Base-by-base conservation (phyloP, 805 yeast species). In the Teunomyces cretensis region DNA sequence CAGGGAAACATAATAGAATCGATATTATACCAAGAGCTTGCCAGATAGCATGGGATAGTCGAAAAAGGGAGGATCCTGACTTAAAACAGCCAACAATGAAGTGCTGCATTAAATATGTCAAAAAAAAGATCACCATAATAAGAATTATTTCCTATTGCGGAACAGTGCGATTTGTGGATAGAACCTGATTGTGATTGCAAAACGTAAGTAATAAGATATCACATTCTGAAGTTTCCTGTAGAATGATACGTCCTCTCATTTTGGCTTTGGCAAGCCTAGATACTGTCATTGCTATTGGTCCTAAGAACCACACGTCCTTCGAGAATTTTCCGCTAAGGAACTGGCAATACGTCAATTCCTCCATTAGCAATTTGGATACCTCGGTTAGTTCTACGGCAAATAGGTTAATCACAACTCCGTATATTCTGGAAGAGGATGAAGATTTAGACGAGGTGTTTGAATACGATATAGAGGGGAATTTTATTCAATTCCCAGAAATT, bases 11-110 rank as follows among this genome's bases (percentile, higher is more conserved):
- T 45, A 19, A 32, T 48, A n/a, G 42, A 45, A 19, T 36, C 42
- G 17, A 35, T 48, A 12, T 19, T 45, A 9, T 28, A 19, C 33
- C 33, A 45, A 14, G 49, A 48, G 17, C 33, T 22, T 27, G 2
- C 6, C 15, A 6, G 14, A 19, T 17, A 17, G 37, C 22, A 19
- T 7, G 24, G 14, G 37, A 19, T 12, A 33, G 13, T 33, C 16
- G 37, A 26, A 26, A 26, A 26, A 11, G 28, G 28, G 8, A 26
- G 28, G 28, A 26, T 11, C 12, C 12, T 26, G 28, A 11, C 28
- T 11, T 11, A 26, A 26, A 26, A 26, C 28, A 26, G 28, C 12
- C 9, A 26, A 26, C 28, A 26, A 26, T 26, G 8, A 5, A 11
- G 28, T 26, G 12, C 12, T 26, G 12, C 12, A 26, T 26, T 26